phyloP scores from a whole-genome alignment of 805 yeast species.

The Maudiozyma barnettii region DNA sequence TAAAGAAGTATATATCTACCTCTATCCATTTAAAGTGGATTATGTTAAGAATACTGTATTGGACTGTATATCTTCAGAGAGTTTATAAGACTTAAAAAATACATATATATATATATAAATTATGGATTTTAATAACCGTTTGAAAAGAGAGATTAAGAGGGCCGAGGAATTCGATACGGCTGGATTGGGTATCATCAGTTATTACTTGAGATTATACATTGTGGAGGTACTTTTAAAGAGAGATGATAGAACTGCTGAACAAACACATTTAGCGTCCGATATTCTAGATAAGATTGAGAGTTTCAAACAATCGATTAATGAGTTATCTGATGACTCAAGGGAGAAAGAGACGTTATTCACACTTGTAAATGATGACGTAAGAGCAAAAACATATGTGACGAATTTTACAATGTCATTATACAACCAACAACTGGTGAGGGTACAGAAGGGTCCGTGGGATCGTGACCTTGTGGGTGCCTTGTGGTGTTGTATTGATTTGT shows the following conservation, averaged over 20 bases:
- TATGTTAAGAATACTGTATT: too few species aligned
- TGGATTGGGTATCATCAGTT: conserved; percentile 22
- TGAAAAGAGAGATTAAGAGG: conserved; percentile 11
- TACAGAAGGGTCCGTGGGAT: conserved; percentile 41
- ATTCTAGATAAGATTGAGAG: conserved; percentile 66
- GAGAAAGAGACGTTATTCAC: conserved; percentile 29
- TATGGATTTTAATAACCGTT: background rate
- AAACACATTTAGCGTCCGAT: conserved; percentile 48
- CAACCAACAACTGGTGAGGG: conserved; percentile 35
- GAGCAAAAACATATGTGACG: conserved; percentile 46
- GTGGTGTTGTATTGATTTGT: conserved; percentile 28
- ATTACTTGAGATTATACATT: conserved; percentile 43
- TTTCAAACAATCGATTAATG: conserved; percentile 32
- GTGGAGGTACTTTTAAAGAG: conserved; percentile 59
- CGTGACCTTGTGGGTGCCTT: conserved; percentile 16
- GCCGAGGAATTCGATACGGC: conserved; percentile 20
- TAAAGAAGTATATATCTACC: too few species aligned
- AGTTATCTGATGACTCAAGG: conserved; percentile 9
- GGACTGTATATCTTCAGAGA: too few species aligned
- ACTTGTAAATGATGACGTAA: conserved; percentile 49
- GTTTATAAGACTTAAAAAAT: too few species aligned
- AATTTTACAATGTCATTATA: conserved; percentile 53
- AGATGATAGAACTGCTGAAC: conserved; percentile 49
- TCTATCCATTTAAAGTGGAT: too few species aligned
- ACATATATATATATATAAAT: too few species aligned